Evolutionary conservation across 2,329 filamentous ascomycete species (phyloP), one percentile per base, ranked within the genome.

Genomic region (Elsinoe fawcettii): DNA sequence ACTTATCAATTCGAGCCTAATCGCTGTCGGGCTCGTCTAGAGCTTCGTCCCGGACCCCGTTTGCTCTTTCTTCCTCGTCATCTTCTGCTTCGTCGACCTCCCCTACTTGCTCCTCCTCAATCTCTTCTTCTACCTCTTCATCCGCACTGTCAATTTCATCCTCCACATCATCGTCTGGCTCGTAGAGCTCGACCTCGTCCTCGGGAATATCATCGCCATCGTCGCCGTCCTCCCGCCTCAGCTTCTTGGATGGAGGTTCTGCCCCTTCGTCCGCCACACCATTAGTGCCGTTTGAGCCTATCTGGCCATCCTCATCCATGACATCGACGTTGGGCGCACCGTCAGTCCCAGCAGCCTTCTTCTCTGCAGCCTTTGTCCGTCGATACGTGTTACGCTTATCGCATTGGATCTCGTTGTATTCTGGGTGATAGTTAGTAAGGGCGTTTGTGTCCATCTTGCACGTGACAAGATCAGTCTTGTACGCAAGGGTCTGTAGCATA

Each of bases 371-470:
- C 16, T 85, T 80, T 65, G 85, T 87, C 64, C 83, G 81, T 55
- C 85, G 80, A 72, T 89, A 88, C 14, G 80, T 82, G 63, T 84
- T 88, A 55, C 86, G 83, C 73, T 90, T 90, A 58, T 85, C 83
- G 18, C 84, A 82, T 69, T 89, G 85, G 58, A 84, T 81, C 61
- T 85, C 80, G 66, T 84, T 87, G 76, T 87, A 90, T 68, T 87
- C 84, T 86, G 63, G 16, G 9, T 43, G 20, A 18, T 25, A 30
- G n/a, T 23, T 25, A 36, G 14, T 12, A 14, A 36, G 11, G 7
- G 30, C 8, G n/a, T 9, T 11, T 7, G 25, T 27, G 53, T 46
- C 5, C 8, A 36, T 4, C 14, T 18, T 22, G 34, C 14, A 3
- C 34, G 34, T 37, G 34, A 12, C 4, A n/a, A 12, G 34, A 37